phyloP scores from a whole-genome alignment of 106 monocot species.

The Vanilla planifolia region DNA sequence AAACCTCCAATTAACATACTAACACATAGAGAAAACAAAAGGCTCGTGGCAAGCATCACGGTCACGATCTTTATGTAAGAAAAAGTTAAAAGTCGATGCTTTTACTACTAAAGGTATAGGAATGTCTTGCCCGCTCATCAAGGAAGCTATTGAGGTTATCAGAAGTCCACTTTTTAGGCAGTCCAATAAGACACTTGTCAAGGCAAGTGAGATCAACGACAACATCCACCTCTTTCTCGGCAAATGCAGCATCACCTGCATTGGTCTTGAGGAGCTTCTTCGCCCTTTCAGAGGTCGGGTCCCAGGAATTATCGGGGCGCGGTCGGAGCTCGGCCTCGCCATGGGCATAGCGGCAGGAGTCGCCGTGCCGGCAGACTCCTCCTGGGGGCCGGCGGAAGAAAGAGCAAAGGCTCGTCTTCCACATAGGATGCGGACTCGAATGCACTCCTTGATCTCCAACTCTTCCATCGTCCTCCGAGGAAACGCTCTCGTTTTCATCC shows the following conservation, averaged over 20 bases:
- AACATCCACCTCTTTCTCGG: slow-evolving; percentile 5
- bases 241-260: neutral
- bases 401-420: slow-evolving; percentile 95
- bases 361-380: slow-evolving; percentile 62
- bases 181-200: slow-evolving; percentile 76
- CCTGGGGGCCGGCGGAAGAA: slow-evolving; percentile 37
- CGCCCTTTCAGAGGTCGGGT: slow-evolving; percentile 72
- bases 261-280: slow-evolving; percentile 46
- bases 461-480: neutral
- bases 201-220: slow-evolving; percentile 25
- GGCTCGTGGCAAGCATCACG: neutral
- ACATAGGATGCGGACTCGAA: slow-evolving; percentile 14
- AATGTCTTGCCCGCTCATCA: slow-evolving; percentile 32
- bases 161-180: slow-evolving; percentile 64
- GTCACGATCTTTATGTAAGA: neutral
- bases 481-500: neutral
- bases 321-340: slow-evolving; percentile 86
- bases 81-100: neutral
- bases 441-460: neutral
- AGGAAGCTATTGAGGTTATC: slow-evolving; percentile 65
- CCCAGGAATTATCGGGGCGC: slow-evolving; percentile 76
- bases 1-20: neutral
- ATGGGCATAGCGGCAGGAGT: slow-evolving; percentile 80
- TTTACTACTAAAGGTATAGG: neutral
- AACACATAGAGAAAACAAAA: neutral